These are phyloP conservation scores for Erigeron philadelphicus DNA, from an alignment of 140 eudicot species.

Conservation along the genomic window DNA sequence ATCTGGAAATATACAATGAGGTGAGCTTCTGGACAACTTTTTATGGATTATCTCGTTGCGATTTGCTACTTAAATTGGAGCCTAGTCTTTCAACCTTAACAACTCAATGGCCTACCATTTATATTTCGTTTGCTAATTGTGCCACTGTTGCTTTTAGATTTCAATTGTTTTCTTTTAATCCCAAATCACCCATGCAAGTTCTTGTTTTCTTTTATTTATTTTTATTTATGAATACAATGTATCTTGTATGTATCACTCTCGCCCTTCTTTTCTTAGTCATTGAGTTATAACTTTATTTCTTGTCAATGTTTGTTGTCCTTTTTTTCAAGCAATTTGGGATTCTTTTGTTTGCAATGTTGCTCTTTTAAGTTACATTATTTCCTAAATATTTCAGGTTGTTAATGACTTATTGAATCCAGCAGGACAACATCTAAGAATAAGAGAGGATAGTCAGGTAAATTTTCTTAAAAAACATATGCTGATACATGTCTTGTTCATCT, in stretches of 20 bases:
- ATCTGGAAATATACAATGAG: constrained; percentile 96
- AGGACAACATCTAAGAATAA: constrained; percentile 76
- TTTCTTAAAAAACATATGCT: neutral
- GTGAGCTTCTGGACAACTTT: constrained; percentile 32
- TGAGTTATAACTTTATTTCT: neutral
- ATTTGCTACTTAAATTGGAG: constrained; percentile 8
- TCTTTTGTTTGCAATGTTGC: neutral
- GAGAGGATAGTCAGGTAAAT: constrained; percentile 88
- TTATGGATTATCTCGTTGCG: constrained; percentile 8
- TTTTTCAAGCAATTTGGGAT: neutral
- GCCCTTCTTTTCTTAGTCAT: neutral
- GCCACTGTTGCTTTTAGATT: neutral
- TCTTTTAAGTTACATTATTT: neutral
- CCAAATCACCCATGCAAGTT: neutral
- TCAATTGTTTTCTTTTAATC: neutral
- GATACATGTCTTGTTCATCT: constrained; percentile 14
- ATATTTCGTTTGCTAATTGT: neutral
- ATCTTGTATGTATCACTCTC: neutral
- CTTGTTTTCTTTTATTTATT: neutral
- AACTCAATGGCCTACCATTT: neutral
- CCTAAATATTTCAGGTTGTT: constrained; percentile 55
- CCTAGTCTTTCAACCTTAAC: neutral
- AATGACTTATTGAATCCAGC: constrained; percentile 95
- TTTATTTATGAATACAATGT: neutral
- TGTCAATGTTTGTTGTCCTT: constrained; percentile 3